phyloP scores from a whole-genome alignment of 306 rosid species.

The Vachellia collinsii region DNA sequence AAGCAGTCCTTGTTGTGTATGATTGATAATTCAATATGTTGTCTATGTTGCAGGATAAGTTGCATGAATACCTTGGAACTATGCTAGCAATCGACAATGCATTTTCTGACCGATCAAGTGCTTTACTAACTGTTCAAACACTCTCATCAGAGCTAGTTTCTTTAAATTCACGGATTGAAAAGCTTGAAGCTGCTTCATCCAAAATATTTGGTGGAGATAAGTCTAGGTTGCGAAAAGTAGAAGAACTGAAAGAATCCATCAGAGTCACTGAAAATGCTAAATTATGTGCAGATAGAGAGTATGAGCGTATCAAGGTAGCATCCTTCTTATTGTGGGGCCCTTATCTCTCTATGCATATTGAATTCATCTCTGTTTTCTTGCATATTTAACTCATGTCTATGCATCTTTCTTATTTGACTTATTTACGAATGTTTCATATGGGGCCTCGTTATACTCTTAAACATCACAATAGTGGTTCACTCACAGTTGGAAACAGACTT shows the following conservation, averaged over 20 bases:
- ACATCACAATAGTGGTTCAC: conserved; percentile 3
- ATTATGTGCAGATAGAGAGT: conserved; percentile 77
- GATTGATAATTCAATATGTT: conserved; percentile 5
- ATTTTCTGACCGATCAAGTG: conserved; percentile 86
- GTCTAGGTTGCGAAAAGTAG: conserved; percentile 77
- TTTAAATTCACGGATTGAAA: conserved; percentile 71
- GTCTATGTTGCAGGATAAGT: conserved; percentile 76
- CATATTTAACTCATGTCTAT: neutral
- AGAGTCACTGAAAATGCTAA: conserved; percentile 83
- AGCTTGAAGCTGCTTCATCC: conserved; percentile 88
- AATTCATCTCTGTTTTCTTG: conserved; percentile 25
- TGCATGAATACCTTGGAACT: conserved; percentile 96
- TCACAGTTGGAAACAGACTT: conserved; percentile 14
- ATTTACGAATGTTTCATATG: conserved; percentile 23
- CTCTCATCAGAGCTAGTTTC: conserved; percentile 83
- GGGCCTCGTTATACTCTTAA: conserved; percentile 16
- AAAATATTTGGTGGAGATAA: conserved; percentile 96
- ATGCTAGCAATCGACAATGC: conserved; percentile 84
- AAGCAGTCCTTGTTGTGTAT: conserved; percentile 31
- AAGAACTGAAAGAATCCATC: conserved; percentile 81
- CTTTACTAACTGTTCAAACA: conserved; percentile 90
- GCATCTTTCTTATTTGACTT: conserved; percentile 13
- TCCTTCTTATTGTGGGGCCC: conserved; percentile 25
- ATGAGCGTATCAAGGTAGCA: conserved; percentile 90
- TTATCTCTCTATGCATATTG: neutral